These are phyloP conservation scores for Beta vulgaris DNA, from an alignment of 148 eudicot species.

Conservation along the genomic window DNA sequence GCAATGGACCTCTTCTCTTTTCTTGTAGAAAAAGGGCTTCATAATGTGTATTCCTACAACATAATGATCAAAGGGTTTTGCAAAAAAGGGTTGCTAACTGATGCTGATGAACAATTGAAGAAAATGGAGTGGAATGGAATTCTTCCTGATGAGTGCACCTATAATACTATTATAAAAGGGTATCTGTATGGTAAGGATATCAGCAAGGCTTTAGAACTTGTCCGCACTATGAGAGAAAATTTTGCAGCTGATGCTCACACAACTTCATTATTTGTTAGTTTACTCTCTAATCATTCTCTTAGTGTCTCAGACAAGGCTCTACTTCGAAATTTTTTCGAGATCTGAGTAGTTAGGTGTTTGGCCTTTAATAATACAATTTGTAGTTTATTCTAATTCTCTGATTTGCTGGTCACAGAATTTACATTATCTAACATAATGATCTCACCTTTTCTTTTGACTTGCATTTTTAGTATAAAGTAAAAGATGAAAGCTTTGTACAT, in stretches of 20 bases:
- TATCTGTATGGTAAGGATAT: constrained; percentile 12
- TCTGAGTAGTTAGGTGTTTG: background rate
- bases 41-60: constrained; percentile 16
- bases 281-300: constrained; percentile 10
- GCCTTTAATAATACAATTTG: background rate
- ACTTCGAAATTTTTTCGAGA: constrained; percentile 17
- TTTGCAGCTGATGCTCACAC: constrained; percentile 24
- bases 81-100: constrained; percentile 17
- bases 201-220: constrained; percentile 26
- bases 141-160: constrained; percentile 21
- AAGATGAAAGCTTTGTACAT: too few relatives aligned
- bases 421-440: too few relatives aligned
- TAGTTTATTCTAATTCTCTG: too few relatives aligned
- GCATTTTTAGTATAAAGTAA: too few relatives aligned
- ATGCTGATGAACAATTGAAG: constrained; percentile 18
- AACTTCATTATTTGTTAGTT: background rate
- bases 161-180: constrained; percentile 20
- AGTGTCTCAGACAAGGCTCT: constrained; percentile 9
- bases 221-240: constrained; percentile 19
- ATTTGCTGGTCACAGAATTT: too few relatives aligned
- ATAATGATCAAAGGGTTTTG: constrained; percentile 28
- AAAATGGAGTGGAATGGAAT: constrained; percentile 32
- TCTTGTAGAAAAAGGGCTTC: constrained; percentile 12
- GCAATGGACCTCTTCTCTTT: constrained; percentile 20
- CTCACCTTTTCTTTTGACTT: too few relatives aligned